Percentiles rank a stretch among this genome's conserved stretches.
These are phyloP conservation scores for Perilla frutescens DNA, from an alignment of 257 asterid genomes.

Conservation along the genomic window DNA sequence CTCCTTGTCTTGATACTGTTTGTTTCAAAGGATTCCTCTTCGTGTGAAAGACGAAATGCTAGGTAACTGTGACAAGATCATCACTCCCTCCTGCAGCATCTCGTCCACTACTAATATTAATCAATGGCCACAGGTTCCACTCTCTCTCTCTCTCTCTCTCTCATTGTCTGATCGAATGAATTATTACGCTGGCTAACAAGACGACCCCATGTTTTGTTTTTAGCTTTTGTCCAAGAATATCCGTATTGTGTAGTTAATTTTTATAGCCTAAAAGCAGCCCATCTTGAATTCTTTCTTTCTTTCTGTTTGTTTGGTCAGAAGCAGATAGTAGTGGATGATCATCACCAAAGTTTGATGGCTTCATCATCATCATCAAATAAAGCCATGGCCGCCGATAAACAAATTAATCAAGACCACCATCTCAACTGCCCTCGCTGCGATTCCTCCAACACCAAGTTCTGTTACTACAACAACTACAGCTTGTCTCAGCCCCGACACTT, in stretches of 20 bases:
- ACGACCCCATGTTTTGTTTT: slow-evolving; percentile 73
- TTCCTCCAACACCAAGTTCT: slow-evolving; percentile 62
- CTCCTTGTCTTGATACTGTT: slow-evolving; percentile 64
- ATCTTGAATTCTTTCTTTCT: slow-evolving; percentile 22
- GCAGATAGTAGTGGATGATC: slow-evolving; percentile 51
- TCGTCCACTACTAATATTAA: slow-evolving; percentile 52
- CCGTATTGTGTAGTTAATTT: slow-evolving; percentile 48
- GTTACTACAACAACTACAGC: slow-evolving; percentile 71
- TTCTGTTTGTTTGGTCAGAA: slow-evolving; percentile 42
- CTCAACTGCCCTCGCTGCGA: slow-evolving; percentile 73
- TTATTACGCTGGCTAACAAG: slow-evolving; percentile 47
- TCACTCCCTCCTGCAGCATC: slow-evolving; percentile 29
- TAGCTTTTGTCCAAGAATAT: slow-evolving; percentile 90
- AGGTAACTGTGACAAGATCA: slow-evolving; percentile 61
- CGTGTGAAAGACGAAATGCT: slow-evolving; percentile 40
- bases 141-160: slow-evolving; percentile 49
- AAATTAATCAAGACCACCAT: slow-evolving; percentile 37
- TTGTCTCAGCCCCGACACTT: slow-evolving; percentile 70
- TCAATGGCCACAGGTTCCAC: slow-evolving; percentile 71
- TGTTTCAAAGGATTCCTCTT: slow-evolving; percentile 58
- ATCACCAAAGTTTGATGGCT: slow-evolving; percentile 46
- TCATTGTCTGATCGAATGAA: slow-evolving; percentile 34
- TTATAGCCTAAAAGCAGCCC: slow-evolving; percentile 48
- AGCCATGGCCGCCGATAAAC: slow-evolving; percentile 40
- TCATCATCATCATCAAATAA: slow-evolving; percentile 43